These are phyloP conservation scores for Claviceps digitariae DNA, from an alignment of 2,329 filamentous ascomycete species.

Conservation along the genomic window DNA sequence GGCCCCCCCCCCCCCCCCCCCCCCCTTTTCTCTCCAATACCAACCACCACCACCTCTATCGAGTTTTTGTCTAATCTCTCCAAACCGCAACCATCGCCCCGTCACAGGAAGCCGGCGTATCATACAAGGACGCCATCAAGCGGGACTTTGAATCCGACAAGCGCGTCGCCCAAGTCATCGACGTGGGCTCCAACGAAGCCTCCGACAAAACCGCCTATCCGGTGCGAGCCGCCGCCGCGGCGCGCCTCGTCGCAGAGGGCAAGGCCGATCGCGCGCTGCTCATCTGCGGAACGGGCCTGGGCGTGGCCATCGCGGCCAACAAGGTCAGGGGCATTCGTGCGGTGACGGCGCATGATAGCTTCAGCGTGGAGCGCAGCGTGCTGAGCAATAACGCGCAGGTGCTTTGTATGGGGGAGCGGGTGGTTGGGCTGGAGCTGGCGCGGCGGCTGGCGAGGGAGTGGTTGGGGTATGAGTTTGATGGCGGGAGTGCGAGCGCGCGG, in stretches of 20 bases:
- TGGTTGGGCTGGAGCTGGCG: conserved; percentile 69
- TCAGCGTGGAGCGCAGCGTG: conserved; percentile 67
- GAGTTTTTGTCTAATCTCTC: not conserved
- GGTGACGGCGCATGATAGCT: conserved; percentile 82
- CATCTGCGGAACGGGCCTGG: conserved; percentile 77
- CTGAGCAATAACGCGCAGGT: conserved; percentile 81
- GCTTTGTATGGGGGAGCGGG: conserved; percentile 72
- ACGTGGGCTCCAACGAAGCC: conserved; percentile 56
- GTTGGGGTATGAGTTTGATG: conserved; percentile 72
- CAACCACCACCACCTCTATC: too few species aligned
- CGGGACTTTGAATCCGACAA: conserved; percentile 53
- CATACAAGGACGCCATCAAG: conserved; percentile 69
- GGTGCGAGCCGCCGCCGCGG: conserved; percentile 61
- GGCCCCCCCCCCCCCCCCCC: too few species aligned
- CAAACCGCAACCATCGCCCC: not conserved
- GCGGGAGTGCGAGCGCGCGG: conserved; percentile 30
- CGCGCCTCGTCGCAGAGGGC: conserved; percentile 45
- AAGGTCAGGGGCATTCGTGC: conserved; percentile 74
- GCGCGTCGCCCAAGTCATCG: conserved; percentile 53
- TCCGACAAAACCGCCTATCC: conserved; percentile 73
- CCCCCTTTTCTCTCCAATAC: too few species aligned
- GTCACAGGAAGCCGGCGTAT: conserved; percentile 52
- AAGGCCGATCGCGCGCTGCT: conserved; percentile 64
- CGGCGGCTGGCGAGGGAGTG: conserved; percentile 67
- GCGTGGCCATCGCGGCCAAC: conserved; percentile 80